Base-by-base conservation (phyloP, 2,329 filamentous ascomycete genomes). In the Tothia fuscella region DNA sequence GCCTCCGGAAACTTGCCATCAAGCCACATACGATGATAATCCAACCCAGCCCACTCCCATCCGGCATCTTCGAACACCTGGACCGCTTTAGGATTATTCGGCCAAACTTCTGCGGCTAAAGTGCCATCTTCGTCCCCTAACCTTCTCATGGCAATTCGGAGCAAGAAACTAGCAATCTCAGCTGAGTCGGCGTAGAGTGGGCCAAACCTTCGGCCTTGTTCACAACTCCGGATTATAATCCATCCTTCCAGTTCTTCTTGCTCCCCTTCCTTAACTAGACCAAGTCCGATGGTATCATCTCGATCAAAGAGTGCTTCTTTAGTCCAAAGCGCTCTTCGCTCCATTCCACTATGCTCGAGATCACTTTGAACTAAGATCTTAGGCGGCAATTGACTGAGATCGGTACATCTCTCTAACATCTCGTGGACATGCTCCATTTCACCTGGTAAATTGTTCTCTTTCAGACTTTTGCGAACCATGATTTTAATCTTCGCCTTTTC, bases 1-100 rank as follows among this genome's bases (percentile, higher is more conserved):
- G 55, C 56, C 5, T 44, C 40, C 6, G 58, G 54, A 9, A 55
- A 53, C 17, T 50, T 50, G 0, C 53, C 56, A 34, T 54, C 41
- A 9, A 56, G 38, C 60, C 60, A 62, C 60, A 63, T 64, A 16
- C 60, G 53, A 49, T 58, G 50, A 46, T 58, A 61, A 25, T 57
- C 51, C 5, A 61, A 30, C 5, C 52, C 55, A 10, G 45, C 46
- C 24, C 44, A 47, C 17, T 43, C 39, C 55, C 56, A 63, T 5
- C 58, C 59, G 6, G 57, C 36, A 3, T 54, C 49, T 31, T 58
- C 51, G 41, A 64, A 60, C 7, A 60, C 41, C 26, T 47, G 49
- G 25, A 47, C 43, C 1, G 53, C 57, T 1, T 50, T 36, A 2
- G 46, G 20, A 50, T 62, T 62, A 3, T 48, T 49, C 6, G 51